phyloP scores from a whole-genome alignment of 371 early-diverging fungal species.

The Mycotypha africana region DNA sequence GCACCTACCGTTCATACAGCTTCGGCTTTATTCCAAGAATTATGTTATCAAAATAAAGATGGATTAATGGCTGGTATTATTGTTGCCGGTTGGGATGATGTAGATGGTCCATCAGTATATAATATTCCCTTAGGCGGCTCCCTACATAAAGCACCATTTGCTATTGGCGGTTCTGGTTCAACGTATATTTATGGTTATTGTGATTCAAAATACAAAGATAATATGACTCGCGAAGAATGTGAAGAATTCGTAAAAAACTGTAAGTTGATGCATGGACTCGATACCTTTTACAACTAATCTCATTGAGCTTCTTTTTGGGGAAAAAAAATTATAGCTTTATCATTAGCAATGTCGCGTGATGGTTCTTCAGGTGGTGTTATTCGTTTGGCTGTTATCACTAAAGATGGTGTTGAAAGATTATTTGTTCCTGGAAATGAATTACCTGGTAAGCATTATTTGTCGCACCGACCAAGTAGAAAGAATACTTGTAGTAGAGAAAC shows the following conservation, averaged over 20 bases:
- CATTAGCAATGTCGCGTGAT: slow-evolving; percentile 97
- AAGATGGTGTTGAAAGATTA: slow-evolving; percentile 86
- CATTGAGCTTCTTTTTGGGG: too few relatives aligned
- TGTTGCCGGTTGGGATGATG: slow-evolving; percentile 98
- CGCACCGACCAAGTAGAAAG: not conserved
- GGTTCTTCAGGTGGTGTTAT: slow-evolving; percentile 99
- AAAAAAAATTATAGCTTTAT: slow-evolving; percentile 84
- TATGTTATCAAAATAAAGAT: slow-evolving; percentile 96
- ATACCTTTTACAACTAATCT: too few relatives aligned
- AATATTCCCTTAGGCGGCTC: slow-evolving; percentile 95
- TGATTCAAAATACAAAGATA: slow-evolving; percentile 81
- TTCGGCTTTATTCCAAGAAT: slow-evolving; percentile 89
- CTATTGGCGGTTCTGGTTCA: slow-evolving; percentile 96
- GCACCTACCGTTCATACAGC: slow-evolving; percentile 88
- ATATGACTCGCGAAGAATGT: slow-evolving; percentile 90
- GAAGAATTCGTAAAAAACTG: slow-evolving; percentile 94
- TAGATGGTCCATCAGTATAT: slow-evolving; percentile 91
- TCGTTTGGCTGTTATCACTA: slow-evolving; percentile 93
- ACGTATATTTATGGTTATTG: slow-evolving; percentile 98
- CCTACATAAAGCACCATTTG: slow-evolving; percentile 87
- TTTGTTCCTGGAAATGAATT: slow-evolving; percentile 90
- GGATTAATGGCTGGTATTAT: slow-evolving; percentile 95
- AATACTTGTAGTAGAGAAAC: not conserved
- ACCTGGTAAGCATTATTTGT: slow-evolving; percentile 41
- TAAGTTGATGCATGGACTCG: too few relatives aligned